phyloP scores from a whole-genome alignment of 768 basidiomycete genomes.

The Clathrus columnatus region DNA sequence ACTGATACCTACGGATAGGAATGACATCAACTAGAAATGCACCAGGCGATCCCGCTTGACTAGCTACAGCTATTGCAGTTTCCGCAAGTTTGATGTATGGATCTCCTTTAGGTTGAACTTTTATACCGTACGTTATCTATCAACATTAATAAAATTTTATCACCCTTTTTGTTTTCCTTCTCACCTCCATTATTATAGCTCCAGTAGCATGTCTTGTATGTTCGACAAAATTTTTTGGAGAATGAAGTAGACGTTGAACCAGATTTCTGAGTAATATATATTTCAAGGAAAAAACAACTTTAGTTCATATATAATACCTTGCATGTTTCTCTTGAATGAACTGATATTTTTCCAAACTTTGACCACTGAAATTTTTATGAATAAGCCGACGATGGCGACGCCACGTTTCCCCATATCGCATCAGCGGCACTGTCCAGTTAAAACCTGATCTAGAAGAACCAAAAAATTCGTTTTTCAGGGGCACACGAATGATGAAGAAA shows the following conservation, averaged over 20 bases:
- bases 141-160: not conserved
- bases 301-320: not conserved
- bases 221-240: not conserved
- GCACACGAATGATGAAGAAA: not conserved
- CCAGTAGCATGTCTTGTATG: not conserved
- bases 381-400: slow-evolving; percentile 28
- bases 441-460: slow-evolving; percentile 24
- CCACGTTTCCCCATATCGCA: slow-evolving; percentile 30
- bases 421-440: slow-evolving; percentile 28
- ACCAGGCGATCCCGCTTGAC: slow-evolving; percentile 41
- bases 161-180: not conserved
- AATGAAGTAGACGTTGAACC: not conserved
- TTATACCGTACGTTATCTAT: slow-evolving; percentile 44
- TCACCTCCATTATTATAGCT: not conserved
- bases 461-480: not conserved
- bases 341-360: slow-evolving; percentile 21
- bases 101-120: slow-evolving; percentile 27
- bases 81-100: slow-evolving; percentile 44
- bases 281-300: not conserved
- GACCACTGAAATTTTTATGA: slow-evolving; percentile 27
- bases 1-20: slow-evolving; percentile 28
- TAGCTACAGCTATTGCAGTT: slow-evolving; percentile 41
- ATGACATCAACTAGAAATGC: slow-evolving; percentile 45
- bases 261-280: not conserved
- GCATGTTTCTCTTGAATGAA: slow-evolving; percentile 20